Evolutionary conservation across 2,329 filamentous ascomycete genomes (phyloP).

Genomic region (Parastagonospora nodorum): DNA sequence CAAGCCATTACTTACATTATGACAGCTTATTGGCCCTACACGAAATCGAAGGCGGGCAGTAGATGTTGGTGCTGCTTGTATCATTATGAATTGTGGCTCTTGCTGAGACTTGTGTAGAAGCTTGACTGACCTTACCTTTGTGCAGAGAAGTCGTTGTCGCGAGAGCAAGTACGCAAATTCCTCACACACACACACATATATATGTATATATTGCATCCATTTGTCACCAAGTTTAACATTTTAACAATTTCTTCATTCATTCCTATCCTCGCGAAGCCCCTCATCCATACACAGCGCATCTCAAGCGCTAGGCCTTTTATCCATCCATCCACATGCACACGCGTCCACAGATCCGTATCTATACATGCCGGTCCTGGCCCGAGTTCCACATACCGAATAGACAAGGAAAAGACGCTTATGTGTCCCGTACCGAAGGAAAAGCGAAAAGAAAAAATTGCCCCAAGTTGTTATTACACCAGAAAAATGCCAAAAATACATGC

Average conservation of each 20-base stretch:
- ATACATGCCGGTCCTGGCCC: neutral
- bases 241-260: constrained; percentile 5
- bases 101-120: too few species aligned
- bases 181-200: too few species aligned
- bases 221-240: neutral
- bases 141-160: too few species aligned
- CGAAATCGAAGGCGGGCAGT: too few species aligned
- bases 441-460: neutral
- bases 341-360: neutral
- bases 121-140: too few species aligned
- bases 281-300: neutral
- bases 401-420: neutral
- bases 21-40: too few species aligned
- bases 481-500: constrained; percentile 6
- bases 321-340: neutral
- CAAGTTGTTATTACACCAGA: constrained; percentile 1
- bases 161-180: too few species aligned
- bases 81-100: too few species aligned
- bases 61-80: too few species aligned
- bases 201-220: too few species aligned
- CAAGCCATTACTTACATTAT: too few species aligned
- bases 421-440: neutral
- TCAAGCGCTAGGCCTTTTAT: constrained; percentile 1
- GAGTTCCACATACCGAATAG: neutral
- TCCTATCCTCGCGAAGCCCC: too few species aligned